Evolutionary conservation across 768 basidiomycete species (phyloP).

Genomic region (Tremella fuciformis): DNA sequence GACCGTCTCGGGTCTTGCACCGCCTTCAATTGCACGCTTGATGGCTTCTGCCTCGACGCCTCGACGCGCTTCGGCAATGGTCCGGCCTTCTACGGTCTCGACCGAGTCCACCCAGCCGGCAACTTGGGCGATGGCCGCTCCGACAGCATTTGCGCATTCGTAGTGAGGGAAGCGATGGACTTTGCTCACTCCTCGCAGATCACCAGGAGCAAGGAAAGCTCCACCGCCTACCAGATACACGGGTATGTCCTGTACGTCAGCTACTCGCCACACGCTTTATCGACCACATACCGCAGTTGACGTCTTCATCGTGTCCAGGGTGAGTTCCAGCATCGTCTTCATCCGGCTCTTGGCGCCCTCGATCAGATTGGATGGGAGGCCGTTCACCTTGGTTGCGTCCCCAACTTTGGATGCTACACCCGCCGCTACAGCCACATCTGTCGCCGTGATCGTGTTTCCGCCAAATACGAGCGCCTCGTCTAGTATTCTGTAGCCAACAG

Average conservation of each 20-base stretch:
- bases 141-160: conserved; percentile 53
- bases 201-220: conserved; percentile 59
- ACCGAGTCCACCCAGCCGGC: conserved; percentile 58
- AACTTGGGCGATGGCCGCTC: conserved; percentile 61
- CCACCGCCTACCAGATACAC: conserved; percentile 67
- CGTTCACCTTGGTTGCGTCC: conserved; percentile 40
- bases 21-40: conserved; percentile 54
- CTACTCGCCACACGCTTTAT: not conserved
- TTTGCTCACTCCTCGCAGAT: conserved; percentile 58
- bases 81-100: conserved; percentile 44
- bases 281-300: not conserved
- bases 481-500: conserved; percentile 59
- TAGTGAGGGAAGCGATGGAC: conserved; percentile 58
- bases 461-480: conserved; percentile 60
- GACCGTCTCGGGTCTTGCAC: conserved; percentile 55
- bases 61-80: conserved; percentile 46
- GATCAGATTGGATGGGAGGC: conserved; percentile 38
- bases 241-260: conserved; percentile 59
- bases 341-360: conserved; percentile 54
- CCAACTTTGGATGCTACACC: conserved; percentile 41
- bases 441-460: conserved; percentile 61
- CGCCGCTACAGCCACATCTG: conserved; percentile 60
- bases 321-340: conserved; percentile 56
- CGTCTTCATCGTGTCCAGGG: conserved; percentile 63
- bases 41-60: conserved; percentile 53